Evolutionary conservation across 2,329 filamentous ascomycete genomes (phyloP), one percentile per base, ranked within the genome.

Genomic region (Camptophora hylomeconis): DNA sequence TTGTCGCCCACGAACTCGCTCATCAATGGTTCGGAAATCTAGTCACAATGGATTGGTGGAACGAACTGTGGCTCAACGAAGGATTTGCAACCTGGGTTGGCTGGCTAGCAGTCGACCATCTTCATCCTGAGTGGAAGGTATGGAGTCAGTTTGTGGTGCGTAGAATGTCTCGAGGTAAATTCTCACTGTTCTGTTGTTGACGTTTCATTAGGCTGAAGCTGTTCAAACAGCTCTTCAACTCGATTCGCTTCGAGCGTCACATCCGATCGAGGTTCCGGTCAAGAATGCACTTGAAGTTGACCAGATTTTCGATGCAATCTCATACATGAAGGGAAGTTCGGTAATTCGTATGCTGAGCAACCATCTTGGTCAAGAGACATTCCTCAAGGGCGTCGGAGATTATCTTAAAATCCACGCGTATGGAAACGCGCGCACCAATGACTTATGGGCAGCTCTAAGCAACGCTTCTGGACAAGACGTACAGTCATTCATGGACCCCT

Each of bases 11-110:
- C 57, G 89, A 98, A 56, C 67, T 98, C 38, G 89, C 86, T 32
- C 84, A 93, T 50, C 84, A 92, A 59, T 93, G 86, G 86, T 93
- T 93, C 45, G 84, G 84, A 20, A 92, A 93, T 53, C 69, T 93
- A 7, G 84, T 46, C 23, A 93, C 86, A 5, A 93, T 93, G 84
- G 82, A 92, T 53, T 93, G 84, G 83, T 89, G 81, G 82, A 82
- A 78, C 50, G 80, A 92, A 59, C 69, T 89, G 21, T 93, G 84
- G 84, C 68, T 92, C 29, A 92, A 92, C 48, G 87, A 95, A 57
- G 86, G 86, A 8, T 98, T 98, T 50, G 89, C 89, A 22, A 98
- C 89, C 3, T 95, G 87, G 87, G 87, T 94, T 23, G 89, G 87
- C 29, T 98, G 87, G 87, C 69, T 86, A 37, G 86, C 84, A 7